Evolutionary conservation across 306 rosid species (phyloP), one percentile per base, ranked within the genome.

Genomic region (Neltuma alba): DNA sequence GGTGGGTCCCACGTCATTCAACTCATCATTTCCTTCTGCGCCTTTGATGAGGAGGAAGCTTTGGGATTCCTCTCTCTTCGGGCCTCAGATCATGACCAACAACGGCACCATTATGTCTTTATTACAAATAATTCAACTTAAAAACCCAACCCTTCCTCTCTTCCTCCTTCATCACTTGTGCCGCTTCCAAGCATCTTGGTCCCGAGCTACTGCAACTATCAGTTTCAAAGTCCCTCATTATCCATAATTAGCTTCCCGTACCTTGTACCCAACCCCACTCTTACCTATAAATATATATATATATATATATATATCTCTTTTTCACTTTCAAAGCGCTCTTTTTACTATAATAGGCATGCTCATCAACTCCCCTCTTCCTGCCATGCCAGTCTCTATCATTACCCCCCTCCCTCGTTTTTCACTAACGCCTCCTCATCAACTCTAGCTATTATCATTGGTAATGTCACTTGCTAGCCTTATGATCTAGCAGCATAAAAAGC

Each of bases 1-100:
- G 2, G 34, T 72, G 91, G 96, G 92, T 38, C 93, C 97, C 85
- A 3, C 1, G 76, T 84, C 96, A 85, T 94, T 94, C 97, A 89
- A 36, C 85, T 90, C 84, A 92, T 92, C 92, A 92, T 90, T 67
- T 90, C 82, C 80, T 92, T 89, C 88, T 87, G 86, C 86, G 42
- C n/a, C n/a, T n/a, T n/a, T n/a, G n/a, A n/a, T n/a, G n/a, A n/a
- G n/a, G 81, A 76, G 62, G 12, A 61, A 82, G 79, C 93, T 86
- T 91, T 75, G 93, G 89, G 93, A 89, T 89, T 83, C 88, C 58
- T 52, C 27, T 1, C 27, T 1, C 55, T 48, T 48, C 18, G 55
- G 9, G 21, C 55, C 55, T 18, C n/a, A n/a, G n/a, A n/a, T n/a
- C n/a, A 20, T 48, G 18, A 48, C 55, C 55, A 48, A 48, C 55